These are phyloP conservation scores for Eudorina sp. DNA, from an alignment of 139 green algal genomes.

Conservation along the genomic window DNA sequence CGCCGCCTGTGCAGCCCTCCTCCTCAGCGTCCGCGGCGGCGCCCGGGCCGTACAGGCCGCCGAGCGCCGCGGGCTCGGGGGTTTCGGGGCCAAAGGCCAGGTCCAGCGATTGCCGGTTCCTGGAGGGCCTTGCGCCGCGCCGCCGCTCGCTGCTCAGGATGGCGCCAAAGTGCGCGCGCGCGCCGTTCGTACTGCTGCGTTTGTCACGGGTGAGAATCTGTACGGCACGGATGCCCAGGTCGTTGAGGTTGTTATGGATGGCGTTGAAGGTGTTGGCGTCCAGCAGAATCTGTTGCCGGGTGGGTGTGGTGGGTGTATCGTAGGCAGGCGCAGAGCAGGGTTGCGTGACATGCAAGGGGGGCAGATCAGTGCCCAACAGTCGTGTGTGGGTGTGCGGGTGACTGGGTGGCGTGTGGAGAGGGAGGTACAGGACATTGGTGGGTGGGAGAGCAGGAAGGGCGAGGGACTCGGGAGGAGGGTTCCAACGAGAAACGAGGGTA, in stretches of 20 bases:
- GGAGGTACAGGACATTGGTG: too few relatives aligned
- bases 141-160: not conserved
- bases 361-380: too few relatives aligned
- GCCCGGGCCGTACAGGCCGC: too few relatives aligned
- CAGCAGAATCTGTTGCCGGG: constrained; percentile 8
- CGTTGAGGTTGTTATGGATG: constrained; percentile 48
- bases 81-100: not conserved
- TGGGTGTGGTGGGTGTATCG: too few relatives aligned
- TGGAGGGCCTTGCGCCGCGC: not conserved
- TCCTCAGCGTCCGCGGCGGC: not conserved
- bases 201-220: constrained; percentile 24
- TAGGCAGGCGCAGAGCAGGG: too few relatives aligned
- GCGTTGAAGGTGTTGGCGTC: constrained; percentile 47
- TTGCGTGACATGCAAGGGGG: too few relatives aligned
- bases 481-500: too few relatives aligned
- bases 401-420: too few relatives aligned
- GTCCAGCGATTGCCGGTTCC: not conserved
- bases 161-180: not conserved
- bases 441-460: too few relatives aligned
- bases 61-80: not conserved
- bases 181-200: not conserved
- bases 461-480: too few relatives aligned
- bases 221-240: constrained; percentile 29
- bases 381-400: too few relatives aligned
- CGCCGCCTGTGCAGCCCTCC: not conserved